These are phyloP conservation scores for Lentinula raphanica DNA, from an alignment of 768 basidiomycete genomes.

Conservation along the genomic window DNA sequence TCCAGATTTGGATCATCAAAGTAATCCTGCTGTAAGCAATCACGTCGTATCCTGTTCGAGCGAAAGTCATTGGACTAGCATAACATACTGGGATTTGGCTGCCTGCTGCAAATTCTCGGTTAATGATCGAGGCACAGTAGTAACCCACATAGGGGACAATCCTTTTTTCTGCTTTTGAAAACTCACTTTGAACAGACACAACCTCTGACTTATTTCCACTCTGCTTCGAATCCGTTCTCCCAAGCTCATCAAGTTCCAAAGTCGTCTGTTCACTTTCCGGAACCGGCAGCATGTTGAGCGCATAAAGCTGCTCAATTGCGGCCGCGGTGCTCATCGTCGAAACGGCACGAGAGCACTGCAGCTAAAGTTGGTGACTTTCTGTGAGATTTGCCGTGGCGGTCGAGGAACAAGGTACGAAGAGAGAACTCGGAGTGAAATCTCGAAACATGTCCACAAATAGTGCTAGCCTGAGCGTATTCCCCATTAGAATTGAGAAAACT, in stretches of 20 bases:
- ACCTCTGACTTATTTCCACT: neutral
- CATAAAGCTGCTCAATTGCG: constrained; percentile 3
- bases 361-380: neutral
- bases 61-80: neutral
- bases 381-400: neutral
- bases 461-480: too few species aligned
- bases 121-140: neutral
- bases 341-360: neutral
- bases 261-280: constrained; percentile 2
- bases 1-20: constrained; percentile 36
- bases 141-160: neutral
- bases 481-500: too few species aligned
- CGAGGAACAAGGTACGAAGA: neutral
- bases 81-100: constrained; percentile 1
- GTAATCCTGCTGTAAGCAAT: neutral
- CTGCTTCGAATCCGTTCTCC: neutral
- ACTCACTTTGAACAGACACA: neutral
- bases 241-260: neutral
- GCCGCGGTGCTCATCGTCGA: constrained; percentile 2
- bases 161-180: too few species aligned
- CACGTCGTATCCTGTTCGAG: neutral
- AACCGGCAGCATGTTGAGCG: constrained; percentile 4
- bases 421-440: neutral
- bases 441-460: neutral
- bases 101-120: neutral